Conservation (phyloP, 805 yeast genomes). For the Candida parachauliodes region DNA sequence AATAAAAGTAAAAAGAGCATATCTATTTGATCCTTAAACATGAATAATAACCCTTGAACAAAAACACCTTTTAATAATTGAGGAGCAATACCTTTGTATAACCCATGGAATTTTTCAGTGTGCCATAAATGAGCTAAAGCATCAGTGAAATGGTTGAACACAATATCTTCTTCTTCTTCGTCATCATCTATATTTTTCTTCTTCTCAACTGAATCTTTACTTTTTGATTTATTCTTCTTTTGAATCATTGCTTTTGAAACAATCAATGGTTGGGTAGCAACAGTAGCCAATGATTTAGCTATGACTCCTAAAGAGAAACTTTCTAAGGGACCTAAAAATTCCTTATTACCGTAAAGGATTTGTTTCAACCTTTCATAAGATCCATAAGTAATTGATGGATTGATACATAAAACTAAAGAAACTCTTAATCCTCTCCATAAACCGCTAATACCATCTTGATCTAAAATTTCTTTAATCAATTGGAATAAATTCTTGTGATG, state of each 20-base stretch:
- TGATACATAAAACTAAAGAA: slow-evolving; percentile 68
- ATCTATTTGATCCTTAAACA: slow-evolving; percentile 71
- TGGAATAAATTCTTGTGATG: slow-evolving; percentile 28
- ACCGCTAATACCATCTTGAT: slow-evolving; percentile 64
- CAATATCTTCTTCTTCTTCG: slow-evolving; percentile 34
- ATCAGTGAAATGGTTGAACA: slow-evolving; percentile 56
- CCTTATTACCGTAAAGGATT: slow-evolving; percentile 40
- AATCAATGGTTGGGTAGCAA: slow-evolving; percentile 80
- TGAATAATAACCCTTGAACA: slow-evolving; percentile 80
- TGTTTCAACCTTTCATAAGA: slow-evolving; percentile 66
- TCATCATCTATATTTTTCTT: slow-evolving; percentile 16
- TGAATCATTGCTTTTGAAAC: slow-evolving; percentile 82
- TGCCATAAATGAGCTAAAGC: slow-evolving; percentile 58
- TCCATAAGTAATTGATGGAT: slow-evolving; percentile 86
- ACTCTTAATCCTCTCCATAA: slow-evolving; percentile 86
- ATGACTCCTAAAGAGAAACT: slow-evolving; percentile 73
- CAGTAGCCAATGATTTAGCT: slow-evolving; percentile 75
- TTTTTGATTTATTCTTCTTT: slow-evolving; percentile 28
- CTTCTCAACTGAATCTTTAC: slow-evolving; percentile 10
- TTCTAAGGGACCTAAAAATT: slow-evolving; percentile 54
- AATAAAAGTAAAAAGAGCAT: slow-evolving; percentile 33
- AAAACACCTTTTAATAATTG: slow-evolving; percentile 77
- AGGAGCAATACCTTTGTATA: slow-evolving; percentile 80
- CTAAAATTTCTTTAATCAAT: slow-evolving; percentile 45
- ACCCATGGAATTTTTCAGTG: slow-evolving; percentile 59